Percentiles rank a stretch among this genome's conserved stretches.
Evolutionary conservation across 768 basidiomycete species (phyloP).

Genomic region (Pisolithus tinctorius): DNA sequence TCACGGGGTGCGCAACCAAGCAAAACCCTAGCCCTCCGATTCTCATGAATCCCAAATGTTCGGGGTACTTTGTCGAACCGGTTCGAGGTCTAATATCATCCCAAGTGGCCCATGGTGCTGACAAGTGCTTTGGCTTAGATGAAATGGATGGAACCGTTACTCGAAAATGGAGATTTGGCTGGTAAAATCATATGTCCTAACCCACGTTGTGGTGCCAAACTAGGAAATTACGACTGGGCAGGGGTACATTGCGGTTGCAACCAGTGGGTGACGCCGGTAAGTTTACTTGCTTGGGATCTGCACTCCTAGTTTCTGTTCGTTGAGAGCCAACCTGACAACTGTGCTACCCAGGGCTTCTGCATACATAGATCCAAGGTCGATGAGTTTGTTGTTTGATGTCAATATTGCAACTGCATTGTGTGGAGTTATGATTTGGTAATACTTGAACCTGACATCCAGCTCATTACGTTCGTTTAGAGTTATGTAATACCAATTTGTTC

Average conservation of each 20-base stretch:
- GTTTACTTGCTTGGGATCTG: slow-evolving; percentile 18
- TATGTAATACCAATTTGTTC: too few relatives aligned
- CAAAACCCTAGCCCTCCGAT: slow-evolving; percentile 49
- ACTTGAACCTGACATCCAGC: too few relatives aligned
- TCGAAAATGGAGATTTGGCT: slow-evolving; percentile 66
- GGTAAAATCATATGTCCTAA: slow-evolving; percentile 95
- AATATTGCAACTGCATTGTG: neutral
- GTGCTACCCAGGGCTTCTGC: slow-evolving; percentile 46
- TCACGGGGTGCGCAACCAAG: slow-evolving; percentile 9
- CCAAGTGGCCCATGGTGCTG: neutral
- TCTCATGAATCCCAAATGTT: slow-evolving; percentile 76
- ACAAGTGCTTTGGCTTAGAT: slow-evolving; percentile 40
- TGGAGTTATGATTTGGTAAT: neutral
- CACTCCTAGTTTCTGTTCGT: neutral
- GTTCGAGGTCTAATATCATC: slow-evolving; percentile 40
- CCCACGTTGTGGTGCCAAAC: slow-evolving; percentile 80
- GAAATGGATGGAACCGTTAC: slow-evolving; percentile 91
- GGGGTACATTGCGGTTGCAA: slow-evolving; percentile 88
- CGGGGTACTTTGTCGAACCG: slow-evolving; percentile 95
- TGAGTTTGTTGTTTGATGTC: slow-evolving; percentile 37
- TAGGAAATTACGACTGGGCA: slow-evolving; percentile 97
- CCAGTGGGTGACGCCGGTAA: slow-evolving; percentile 86
- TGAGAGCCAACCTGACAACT: neutral
- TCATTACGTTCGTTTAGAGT: too few relatives aligned
- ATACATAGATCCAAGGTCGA: slow-evolving; percentile 66